Percentiles rank a stretch among this genome's conserved stretches.
Conservation (phyloP, 2,329 filamentous ascomycete genomes). For the Calonectria montana region DNA sequence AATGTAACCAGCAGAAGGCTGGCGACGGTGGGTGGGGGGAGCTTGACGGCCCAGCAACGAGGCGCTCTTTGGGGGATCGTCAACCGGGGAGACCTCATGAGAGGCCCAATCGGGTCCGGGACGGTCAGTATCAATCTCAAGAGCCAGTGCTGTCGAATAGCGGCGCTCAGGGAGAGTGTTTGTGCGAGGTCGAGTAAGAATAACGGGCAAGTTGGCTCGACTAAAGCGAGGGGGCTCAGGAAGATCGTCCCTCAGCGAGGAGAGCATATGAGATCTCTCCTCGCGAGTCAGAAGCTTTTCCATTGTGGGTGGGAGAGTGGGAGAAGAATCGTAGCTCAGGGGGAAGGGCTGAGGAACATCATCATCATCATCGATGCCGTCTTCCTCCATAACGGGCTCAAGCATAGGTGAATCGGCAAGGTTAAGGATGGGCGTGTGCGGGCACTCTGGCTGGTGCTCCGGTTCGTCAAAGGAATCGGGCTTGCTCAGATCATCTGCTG, state of each 20-base stretch:
- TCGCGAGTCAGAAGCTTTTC: conserved; percentile 28
- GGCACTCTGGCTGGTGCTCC: conserved; percentile 10
- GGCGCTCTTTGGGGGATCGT: conserved; percentile 36
- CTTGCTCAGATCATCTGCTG: conserved; percentile 15
- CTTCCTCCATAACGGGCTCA: conserved; percentile 38
- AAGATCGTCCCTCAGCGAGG: conserved; percentile 24
- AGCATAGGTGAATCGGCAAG: conserved; percentile 25
- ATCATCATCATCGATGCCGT: conserved; percentile 29
- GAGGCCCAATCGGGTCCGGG: conserved; percentile 27
- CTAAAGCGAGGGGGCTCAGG: conserved; percentile 28
- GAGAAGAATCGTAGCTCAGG: conserved; percentile 17
- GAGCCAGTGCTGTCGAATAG: conserved; percentile 41
- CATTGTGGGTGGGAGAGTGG: conserved; percentile 24
- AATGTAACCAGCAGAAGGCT: conserved; percentile 41
- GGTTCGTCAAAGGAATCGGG: conserved; percentile 11
- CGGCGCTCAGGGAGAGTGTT: conserved; percentile 38
- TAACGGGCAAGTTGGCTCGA: conserved; percentile 22
- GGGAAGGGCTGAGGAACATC: neutral
- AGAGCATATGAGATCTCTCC: conserved; percentile 24
- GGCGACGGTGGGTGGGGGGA: conserved; percentile 33
- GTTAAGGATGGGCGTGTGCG: conserved; percentile 8
- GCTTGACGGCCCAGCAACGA: conserved; percentile 15
- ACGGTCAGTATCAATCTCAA: conserved; percentile 34
- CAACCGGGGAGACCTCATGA: conserved; percentile 33
- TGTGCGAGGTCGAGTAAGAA: conserved; percentile 32